Base-by-base conservation (phyloP, 805 yeast genomes). In the Wickerhamiella bombiphila region DNA sequence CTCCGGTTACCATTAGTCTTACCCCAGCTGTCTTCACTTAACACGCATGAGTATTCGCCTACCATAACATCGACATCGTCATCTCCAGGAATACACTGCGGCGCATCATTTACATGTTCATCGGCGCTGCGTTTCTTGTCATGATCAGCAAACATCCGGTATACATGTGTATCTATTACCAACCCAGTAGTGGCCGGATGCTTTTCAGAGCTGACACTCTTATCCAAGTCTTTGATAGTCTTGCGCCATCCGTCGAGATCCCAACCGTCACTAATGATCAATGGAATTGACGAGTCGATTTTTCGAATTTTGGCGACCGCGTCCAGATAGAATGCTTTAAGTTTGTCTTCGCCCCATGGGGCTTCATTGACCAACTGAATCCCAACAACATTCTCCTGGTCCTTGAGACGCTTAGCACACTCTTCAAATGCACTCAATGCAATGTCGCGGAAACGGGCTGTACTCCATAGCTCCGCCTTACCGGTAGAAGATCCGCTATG, bases 181-280 rank as follows among this genome's bases (percentile, higher is more conserved):
- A 83, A 68, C 2, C 86, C 88, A 4, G 72, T 46, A 13, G 60
- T 50, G 22, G 51, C 55, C 9, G 59, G 52, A 13, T 35, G 17
- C 14, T 36, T 16, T 11, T 34, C 24, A 6, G 42, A 56, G 3
- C 58, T 57, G 2, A 57, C 50, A 13, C 53, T 43, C 31, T 59
- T 59, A 26, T 68, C 66, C 24, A 59, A 52, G 35, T 66, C 67
- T 31, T 50, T 44, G 6, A 82, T 56, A 76, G 79, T 80, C 42
- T 73, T 62, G 18, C 68, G 75, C 81, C 85, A 81, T 52, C 72
- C 80, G 45, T 70, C 69, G 4, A 91, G 70, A 76, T 83, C 77
- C 97, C 97, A 91, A 3, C 94, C 94, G 54, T 88, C 97, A 2
- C 94, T 81, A 25, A 88, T 79, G 14, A 80, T 61, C 4, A 88